Percentiles rank a stretch among this genome's conserved stretches.
phyloP scores from a whole-genome alignment of 306 rosid genomes.

The Purshia tridentata region DNA sequence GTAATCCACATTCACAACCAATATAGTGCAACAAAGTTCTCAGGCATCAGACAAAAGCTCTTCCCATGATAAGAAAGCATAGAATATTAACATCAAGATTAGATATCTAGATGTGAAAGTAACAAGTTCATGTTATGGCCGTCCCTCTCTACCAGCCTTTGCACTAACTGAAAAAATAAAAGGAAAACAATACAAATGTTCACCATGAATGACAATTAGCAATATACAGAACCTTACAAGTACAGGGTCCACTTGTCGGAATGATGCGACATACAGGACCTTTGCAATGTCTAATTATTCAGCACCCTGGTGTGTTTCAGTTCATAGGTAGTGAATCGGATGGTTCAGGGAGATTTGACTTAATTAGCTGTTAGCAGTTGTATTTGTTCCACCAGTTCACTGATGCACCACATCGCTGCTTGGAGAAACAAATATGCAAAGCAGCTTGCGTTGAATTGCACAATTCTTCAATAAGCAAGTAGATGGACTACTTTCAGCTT shows the following conservation, averaged over 20 bases:
- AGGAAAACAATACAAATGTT: not conserved
- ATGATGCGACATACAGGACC: not conserved
- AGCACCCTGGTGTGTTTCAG: not conserved
- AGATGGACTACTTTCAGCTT: not conserved
- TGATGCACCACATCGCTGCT: not conserved
- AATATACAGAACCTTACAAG: not conserved
- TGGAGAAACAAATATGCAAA: too few species aligned
- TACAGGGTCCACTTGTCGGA: not conserved
- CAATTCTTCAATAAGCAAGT: not conserved
- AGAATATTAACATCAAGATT: too few species aligned
- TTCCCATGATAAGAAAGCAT: too few species aligned
- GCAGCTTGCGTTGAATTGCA: too few species aligned
- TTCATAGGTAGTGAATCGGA: not conserved
- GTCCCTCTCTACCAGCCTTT: not conserved
- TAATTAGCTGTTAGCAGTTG: not conserved
- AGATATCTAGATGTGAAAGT: too few species aligned
- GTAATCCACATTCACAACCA: too few species aligned
- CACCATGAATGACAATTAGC: not conserved
- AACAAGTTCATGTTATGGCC: not conserved
- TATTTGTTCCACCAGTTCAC: slow-evolving; percentile 1
- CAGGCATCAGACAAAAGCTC: too few species aligned
- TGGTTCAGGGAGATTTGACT: not conserved
- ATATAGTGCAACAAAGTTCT: too few species aligned
- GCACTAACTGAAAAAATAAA: not conserved
- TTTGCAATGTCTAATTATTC: not conserved